A percentile compares a stretch with the other conserved stretches of the same genome.
phyloP scores from a whole-genome alignment of 73 alveolate genomes.

The Effrenium voratum region DNA sequence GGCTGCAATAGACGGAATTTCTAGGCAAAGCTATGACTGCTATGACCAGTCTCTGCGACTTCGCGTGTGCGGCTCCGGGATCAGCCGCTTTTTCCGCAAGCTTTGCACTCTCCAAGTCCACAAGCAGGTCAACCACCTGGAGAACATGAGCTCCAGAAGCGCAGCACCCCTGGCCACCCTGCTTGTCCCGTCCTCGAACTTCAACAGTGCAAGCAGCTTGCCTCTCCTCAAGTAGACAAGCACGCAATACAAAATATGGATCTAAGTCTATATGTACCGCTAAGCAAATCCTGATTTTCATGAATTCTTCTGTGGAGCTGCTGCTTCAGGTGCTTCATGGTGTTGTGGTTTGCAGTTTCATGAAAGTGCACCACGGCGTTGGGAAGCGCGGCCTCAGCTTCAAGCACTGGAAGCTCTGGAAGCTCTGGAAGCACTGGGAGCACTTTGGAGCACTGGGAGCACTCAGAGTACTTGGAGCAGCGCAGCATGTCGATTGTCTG shows the following conservation, averaged over 20 bases:
- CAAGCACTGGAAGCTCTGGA: not conserved
- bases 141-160: no score
- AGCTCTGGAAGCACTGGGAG: not conserved
- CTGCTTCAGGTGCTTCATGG: conserved; percentile 86
- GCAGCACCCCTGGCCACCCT: no score
- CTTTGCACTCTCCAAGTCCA: no score
- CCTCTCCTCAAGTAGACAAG: conserved; percentile 29
- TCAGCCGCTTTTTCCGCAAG: no score
- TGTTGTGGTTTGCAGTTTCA: conserved; percentile 89
- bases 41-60: no score
- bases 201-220: conserved; percentile 43
- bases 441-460: not conserved
- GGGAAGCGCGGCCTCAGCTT: conserved; percentile 58
- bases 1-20: no score
- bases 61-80: no score
- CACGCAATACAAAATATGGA: no score
- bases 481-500: conserved; percentile 92
- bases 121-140: no score
- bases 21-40: no score
- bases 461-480: not conserved
- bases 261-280: not conserved
- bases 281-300: not conserved
- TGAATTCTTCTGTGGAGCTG: not conserved
- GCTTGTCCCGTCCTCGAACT: conserved; percentile 42
- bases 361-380: conserved; percentile 16